Conservation (phyloP, 2,329 filamentous ascomycete genomes). For the Sodiomyces alkalinus region DNA sequence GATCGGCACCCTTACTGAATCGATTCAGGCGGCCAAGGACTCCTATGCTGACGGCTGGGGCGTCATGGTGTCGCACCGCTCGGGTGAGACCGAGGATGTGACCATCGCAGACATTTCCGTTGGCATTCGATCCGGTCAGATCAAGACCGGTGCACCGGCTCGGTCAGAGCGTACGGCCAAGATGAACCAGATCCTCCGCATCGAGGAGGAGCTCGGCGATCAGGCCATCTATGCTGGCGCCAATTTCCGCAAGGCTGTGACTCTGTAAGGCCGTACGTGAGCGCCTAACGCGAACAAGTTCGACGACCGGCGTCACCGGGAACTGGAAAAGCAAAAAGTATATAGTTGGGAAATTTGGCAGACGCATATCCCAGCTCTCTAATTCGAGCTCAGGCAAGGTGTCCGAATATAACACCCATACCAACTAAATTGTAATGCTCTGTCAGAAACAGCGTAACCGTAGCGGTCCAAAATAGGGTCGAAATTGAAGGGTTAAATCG, state of each 20-base stretch:
- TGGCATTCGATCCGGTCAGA: slow-evolving; percentile 90
- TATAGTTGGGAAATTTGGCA: too few relatives aligned
- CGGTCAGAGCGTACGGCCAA: slow-evolving; percentile 97
- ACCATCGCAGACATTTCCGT: slow-evolving; percentile 98
- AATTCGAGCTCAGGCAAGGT: too few relatives aligned
- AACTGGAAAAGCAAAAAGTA: too few relatives aligned
- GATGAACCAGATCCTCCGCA: slow-evolving; percentile 99
- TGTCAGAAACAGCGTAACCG: too few relatives aligned
- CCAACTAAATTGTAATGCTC: too few relatives aligned
- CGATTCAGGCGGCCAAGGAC: slow-evolving; percentile 98
- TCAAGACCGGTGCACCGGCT: slow-evolving; percentile 95
- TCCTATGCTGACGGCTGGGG: slow-evolving; percentile 92
- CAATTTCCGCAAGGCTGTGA: slow-evolving; percentile 84
- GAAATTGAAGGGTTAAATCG: too few relatives aligned
- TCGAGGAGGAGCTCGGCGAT: slow-evolving; percentile 94
- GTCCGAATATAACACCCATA: too few relatives aligned
- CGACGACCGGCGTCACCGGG: too few relatives aligned
- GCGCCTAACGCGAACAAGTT: too few relatives aligned
- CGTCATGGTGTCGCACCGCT: slow-evolving; percentile 99
- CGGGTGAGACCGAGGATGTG: slow-evolving; percentile 98
- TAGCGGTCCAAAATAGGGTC: too few relatives aligned
- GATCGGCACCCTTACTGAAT: slow-evolving; percentile 97
- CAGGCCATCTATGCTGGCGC: slow-evolving; percentile 83
- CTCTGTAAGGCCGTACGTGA: too few relatives aligned
- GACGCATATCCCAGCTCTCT: too few relatives aligned